Percentiles rank a stretch among this genome's conserved stretches.
Conservation (phyloP, 2,329 filamentous ascomycete species). For the Chaetomiaceae sp. region DNA sequence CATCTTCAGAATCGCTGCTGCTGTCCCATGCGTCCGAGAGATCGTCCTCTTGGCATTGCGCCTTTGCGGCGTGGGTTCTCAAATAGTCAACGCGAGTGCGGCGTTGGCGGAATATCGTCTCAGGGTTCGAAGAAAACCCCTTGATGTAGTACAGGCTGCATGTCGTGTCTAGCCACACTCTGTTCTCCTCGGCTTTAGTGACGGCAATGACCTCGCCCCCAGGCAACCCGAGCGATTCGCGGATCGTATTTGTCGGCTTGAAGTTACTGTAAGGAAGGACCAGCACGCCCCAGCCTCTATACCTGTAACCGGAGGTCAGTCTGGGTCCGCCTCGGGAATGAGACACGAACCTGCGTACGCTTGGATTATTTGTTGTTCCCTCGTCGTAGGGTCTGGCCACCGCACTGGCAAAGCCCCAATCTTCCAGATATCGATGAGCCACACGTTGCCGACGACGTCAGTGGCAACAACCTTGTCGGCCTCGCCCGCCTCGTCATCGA, state of each 20-base stretch:
- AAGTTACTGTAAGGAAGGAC: slow-evolving; percentile 44
- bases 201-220: slow-evolving; percentile 22
- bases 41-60: neutral
- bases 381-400: slow-evolving; percentile 23
- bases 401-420: slow-evolving; percentile 27
- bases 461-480: slow-evolving; percentile 49
- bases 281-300: slow-evolving; percentile 47
- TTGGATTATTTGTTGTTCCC: neutral
- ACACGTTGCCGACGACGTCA: slow-evolving; percentile 46
- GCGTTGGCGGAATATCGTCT: neutral
- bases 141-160: slow-evolving; percentile 26
- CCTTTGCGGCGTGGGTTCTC: neutral
- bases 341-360: neutral
- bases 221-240: slow-evolving; percentile 32
- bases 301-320: slow-evolving; percentile 10
- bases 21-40: slow-evolving; percentile 3
- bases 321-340: neutral
- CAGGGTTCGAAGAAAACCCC: slow-evolving; percentile 15
- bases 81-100: neutral
- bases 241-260: slow-evolving; percentile 28
- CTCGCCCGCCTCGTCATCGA: slow-evolving; percentile 41
- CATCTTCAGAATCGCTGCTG: slow-evolving; percentile 4
- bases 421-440: slow-evolving; percentile 52
- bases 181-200: neutral
- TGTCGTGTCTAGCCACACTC: slow-evolving; percentile 24